phyloP scores from a whole-genome alignment of 345 rosid species.

The Linum trigynum region DNA sequence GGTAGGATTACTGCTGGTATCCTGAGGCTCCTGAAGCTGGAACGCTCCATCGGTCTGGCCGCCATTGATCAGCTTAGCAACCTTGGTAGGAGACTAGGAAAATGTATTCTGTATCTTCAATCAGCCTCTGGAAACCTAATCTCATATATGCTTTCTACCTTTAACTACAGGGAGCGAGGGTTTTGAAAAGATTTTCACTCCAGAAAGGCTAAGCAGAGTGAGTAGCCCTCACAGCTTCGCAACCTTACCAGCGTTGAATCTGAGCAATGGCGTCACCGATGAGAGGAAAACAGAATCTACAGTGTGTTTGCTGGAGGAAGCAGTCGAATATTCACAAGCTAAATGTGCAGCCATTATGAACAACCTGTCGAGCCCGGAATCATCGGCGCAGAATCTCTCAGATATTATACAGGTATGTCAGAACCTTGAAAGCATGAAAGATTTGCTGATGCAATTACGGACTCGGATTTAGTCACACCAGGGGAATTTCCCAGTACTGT shows the following conservation, averaged over 20 bases:
- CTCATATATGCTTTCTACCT: not conserved
- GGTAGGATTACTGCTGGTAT: constrained; percentile 87
- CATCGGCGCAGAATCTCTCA: constrained; percentile 25
- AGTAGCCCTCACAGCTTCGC: constrained; percentile 32
- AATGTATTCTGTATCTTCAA: not conserved
- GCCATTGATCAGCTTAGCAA: constrained; percentile 82
- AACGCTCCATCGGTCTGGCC: constrained; percentile 64
- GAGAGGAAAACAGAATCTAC: constrained; percentile 37
- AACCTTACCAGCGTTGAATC: constrained; percentile 26
- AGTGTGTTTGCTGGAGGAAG: constrained; percentile 64
- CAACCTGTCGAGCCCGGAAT: constrained; percentile 31
- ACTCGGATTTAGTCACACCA: constrained; percentile 35
- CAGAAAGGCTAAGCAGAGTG: constrained; percentile 36
- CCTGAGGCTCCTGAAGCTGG: constrained; percentile 77
- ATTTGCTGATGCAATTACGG: constrained; percentile 49
- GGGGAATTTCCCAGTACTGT: not conserved
- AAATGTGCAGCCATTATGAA: constrained; percentile 49
- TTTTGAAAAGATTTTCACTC: constrained; percentile 63
- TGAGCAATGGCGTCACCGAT: constrained; percentile 16
- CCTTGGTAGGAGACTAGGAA: constrained; percentile 45
- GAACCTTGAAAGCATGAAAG: constrained; percentile 61
- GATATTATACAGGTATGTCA: constrained; percentile 43
- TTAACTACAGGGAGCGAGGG: constrained; percentile 66
- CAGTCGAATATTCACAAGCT: constrained; percentile 47
- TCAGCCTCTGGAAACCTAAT: not conserved